phyloP scores from a whole-genome alignment of 1,284 basidiomycete species.

The Cutaneotrichosporon daszewskae region DNA sequence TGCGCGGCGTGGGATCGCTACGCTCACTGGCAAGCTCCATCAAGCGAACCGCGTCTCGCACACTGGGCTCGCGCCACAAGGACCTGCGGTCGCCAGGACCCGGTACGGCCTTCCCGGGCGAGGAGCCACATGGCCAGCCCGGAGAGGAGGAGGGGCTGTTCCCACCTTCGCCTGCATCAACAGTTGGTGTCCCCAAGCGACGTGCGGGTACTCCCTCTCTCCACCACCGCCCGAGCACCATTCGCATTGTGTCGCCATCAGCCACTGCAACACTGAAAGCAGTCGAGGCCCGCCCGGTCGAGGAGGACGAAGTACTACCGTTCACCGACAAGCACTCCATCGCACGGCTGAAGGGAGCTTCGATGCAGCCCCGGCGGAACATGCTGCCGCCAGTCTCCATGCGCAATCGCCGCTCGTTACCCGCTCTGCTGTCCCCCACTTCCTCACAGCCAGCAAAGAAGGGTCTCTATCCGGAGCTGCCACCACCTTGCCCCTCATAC shows the following conservation, averaged over 20 bases:
- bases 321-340: conserved; percentile 24
- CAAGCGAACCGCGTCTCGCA: conserved; percentile 11
- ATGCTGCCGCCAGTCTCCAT: not conserved
- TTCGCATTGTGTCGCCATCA: conserved; percentile 34
- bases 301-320: conserved; percentile 29
- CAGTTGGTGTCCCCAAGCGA: conserved; percentile 37
- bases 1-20: conserved; percentile 8
- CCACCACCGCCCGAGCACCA: conserved; percentile 33
- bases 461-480: not conserved
- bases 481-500: no score
- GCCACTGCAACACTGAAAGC: conserved; percentile 9
- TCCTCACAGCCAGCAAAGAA: no score
- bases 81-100: not conserved
- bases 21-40: conserved; percentile 16
- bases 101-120: not conserved
- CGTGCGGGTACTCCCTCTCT: conserved; percentile 31
- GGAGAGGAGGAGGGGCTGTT: conserved; percentile 16
- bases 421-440: conserved; percentile 20
- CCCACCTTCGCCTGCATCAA: conserved; percentile 39
- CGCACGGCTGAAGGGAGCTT: conserved; percentile 27
- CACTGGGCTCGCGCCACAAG: conserved; percentile 9
- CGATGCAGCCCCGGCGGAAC: conserved; percentile 24
- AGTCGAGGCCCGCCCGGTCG: not conserved
- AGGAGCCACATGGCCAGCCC: conserved; percentile 4
- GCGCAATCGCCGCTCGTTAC: conserved; percentile 32